Conservation (phyloP, 345 rosid genomes). For the Melaleuca alternifolia region DNA sequence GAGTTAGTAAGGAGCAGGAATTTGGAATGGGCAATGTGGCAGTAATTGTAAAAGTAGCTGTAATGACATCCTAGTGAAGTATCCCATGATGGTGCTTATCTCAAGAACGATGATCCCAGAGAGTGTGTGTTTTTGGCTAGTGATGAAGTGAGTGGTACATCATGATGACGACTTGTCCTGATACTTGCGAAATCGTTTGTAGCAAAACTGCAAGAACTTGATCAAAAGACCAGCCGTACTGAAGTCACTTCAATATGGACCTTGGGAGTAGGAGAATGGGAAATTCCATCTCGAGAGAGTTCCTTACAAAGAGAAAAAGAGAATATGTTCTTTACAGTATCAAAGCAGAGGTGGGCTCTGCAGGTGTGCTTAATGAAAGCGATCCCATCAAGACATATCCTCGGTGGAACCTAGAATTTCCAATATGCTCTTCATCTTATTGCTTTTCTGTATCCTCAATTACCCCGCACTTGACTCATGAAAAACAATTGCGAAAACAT, state of each 20-base stretch:
- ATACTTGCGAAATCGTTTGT: not conserved
- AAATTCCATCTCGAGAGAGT: not conserved
- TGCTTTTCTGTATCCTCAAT: not conserved
- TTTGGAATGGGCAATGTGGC: not conserved
- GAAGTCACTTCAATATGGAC: not conserved
- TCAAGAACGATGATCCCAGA: not conserved
- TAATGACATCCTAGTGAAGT: not conserved
- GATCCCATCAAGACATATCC: not conserved
- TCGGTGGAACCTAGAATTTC: not conserved
- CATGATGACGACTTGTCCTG: not conserved
- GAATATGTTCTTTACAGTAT: not conserved
- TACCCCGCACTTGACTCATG: not conserved
- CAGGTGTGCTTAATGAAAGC: not conserved
- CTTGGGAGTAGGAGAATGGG: not conserved
- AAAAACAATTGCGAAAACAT: not conserved
- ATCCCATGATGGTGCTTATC: not conserved
- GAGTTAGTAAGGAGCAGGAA: not conserved
- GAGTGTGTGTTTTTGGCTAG: not conserved
- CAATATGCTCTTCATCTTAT: not conserved
- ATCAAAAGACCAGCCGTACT: not conserved
- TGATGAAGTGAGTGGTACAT: not conserved
- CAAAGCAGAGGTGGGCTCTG: not conserved
- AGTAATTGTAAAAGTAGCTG: not conserved
- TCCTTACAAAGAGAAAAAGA: not conserved
- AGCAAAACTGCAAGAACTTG: not conserved